Base-by-base conservation (phyloP, 176 grass and related monocot species). In the Ananas comosus region DNA sequence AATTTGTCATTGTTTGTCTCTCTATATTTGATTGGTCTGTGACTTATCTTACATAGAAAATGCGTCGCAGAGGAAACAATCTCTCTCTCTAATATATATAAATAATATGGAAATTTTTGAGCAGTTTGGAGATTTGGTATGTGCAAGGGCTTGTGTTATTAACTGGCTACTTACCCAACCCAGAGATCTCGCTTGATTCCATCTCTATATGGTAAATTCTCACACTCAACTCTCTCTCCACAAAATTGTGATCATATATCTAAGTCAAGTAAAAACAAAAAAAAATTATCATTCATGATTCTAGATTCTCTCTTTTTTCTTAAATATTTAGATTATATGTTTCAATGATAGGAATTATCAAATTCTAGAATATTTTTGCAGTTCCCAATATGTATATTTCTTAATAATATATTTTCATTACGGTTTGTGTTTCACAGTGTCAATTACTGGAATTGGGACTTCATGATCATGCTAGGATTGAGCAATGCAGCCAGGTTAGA, bases 361-460 rank as follows among this genome's bases (percentile, higher is more conserved):
- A 42, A 42, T 42, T 42, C 33, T 42, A 42, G 6, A 42, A 6
- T 42, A 23, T 23, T 23, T 42, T 42, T 7, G 33, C 4, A 42
- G 33, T 42, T 42, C 33, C 33, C 33, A 42, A 42, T 42, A 7
- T 42, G 0, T 4, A 33, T 33, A 4, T 33, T 4, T 42, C 33
- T 42, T 42, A 42, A 42, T 42, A 4, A 42, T 42, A 42, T 42
- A 42, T 42, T 42, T 42, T 42, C 5, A 42, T 42, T 7, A 42
- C 7, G 33, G 4, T 42, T 42, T 42, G 33, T 42, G 33, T 42
- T 42, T 42, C n/a, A 64, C 81, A 90, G 91, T 76, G 73, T 87
- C 52, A 96, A 96, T 63, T 96, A 96, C 76, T 96, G 87, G 87
- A 88, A 87, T 68, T 85, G 91, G 91, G 91, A 96, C 63, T 90